Base-by-base conservation (phyloP, 2,329 filamentous ascomycete genomes). In the Fusarium sp. region DNA sequence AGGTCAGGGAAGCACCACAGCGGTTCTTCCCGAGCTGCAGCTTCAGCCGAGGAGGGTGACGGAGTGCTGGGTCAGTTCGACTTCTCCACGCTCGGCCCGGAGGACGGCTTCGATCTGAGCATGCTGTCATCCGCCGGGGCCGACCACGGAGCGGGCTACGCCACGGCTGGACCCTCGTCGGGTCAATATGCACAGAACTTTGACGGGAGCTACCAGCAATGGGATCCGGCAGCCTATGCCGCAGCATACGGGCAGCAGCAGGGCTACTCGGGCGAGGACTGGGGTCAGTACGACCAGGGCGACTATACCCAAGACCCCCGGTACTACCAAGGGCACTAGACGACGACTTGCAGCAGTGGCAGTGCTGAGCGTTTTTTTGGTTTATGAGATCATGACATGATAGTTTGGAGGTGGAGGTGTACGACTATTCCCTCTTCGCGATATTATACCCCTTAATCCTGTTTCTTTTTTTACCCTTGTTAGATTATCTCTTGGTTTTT, bases 101-200 rank as follows among this genome's bases (percentile, higher is more conserved):
- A 81, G n/a, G 79, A 80, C 31, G 78, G 72, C n/a, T 80, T 80
- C 64, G 79, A 80, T 42, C 64, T 80, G 42, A 75, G 66, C 66
- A 38, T 74, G 38, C 69, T 79, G 20, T 78, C 72, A 24, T 46
- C 70, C 6, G 66, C 70, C 6, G 66, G 75, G 16, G 70, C 62
- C 33, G 73, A 77, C 27, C 75, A 71, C 27, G 58, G 44, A 58
- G 71, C 69, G 67, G 76, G 72, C 73, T 78, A 78, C 74, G 76
- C 67, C 51, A 71, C 61, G 35, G 69, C 75, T 40, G 71, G 65
- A 5, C 64, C 72, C n/a, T 62, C 72, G 53, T 70, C 66, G 42
- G 67, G 69, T 46, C 75, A 74, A 58, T 75, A 72, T 65, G 64
- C 60, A 64, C 72, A 74, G 27, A 69, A 53, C 12, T 64, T 65